A percentile compares a stretch with the other conserved stretches of the same genome.
Evolutionary conservation across 495 filamentous ascomycete genomes (phyloP).

Genomic region (Letharia lupina): DNA sequence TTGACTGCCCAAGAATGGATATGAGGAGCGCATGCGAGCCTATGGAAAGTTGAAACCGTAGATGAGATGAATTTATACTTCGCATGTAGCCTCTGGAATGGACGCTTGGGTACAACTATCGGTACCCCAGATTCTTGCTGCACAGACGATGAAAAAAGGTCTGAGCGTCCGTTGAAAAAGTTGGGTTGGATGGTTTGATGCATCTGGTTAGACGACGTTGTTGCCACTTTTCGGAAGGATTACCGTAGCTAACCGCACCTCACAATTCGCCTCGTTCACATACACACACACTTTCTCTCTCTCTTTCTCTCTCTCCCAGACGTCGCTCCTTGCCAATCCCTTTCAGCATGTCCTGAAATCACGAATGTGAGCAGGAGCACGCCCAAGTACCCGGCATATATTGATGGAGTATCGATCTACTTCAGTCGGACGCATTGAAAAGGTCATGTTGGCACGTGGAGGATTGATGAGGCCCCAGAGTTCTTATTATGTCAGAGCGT

Average conservation of each 20-base stretch:
- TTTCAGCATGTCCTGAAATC: neutral
- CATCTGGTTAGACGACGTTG: neutral
- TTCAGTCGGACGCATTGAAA: neutral
- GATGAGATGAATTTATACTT: slow-evolving; percentile 3
- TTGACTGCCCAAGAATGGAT: neutral
- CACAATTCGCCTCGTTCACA: neutral
- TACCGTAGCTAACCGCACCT: slow-evolving; percentile 9
- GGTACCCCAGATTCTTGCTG: neutral
- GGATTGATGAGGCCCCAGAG: neutral
- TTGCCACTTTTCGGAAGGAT: neutral
- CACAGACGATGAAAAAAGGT: neutral
- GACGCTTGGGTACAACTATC: neutral
- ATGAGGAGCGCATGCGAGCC: slow-evolving; percentile 15
- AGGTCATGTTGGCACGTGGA: slow-evolving; percentile 12
- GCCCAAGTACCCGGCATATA: too few relatives aligned
- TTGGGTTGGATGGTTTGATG: slow-evolving; percentile 4
- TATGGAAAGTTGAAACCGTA: slow-evolving; percentile 9
- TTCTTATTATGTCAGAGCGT: slow-evolving; percentile 17
- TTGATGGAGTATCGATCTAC: neutral
- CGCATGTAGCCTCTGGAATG: neutral
- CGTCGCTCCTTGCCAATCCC: neutral
- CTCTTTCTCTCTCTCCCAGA: neutral
- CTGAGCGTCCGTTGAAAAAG: slow-evolving; percentile 5
- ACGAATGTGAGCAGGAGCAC: neutral
- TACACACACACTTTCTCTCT: too few relatives aligned